Evolutionary conservation across 1,284 basidiomycete species (phyloP).

Genomic region (Tilletia indica): DNA sequence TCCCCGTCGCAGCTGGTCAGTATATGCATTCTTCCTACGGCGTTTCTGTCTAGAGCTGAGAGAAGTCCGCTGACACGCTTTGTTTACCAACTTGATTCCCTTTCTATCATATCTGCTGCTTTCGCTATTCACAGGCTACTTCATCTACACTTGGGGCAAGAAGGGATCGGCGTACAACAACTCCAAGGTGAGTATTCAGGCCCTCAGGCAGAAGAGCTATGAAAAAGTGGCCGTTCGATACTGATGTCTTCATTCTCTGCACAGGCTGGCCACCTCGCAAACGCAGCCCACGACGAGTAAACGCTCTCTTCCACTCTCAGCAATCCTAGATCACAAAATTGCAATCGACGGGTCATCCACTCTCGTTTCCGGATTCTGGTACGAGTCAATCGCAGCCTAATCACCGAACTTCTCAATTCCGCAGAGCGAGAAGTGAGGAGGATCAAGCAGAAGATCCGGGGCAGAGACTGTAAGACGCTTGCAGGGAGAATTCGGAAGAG

Average conservation of each 20-base stretch:
- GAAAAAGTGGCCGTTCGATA: not conserved
- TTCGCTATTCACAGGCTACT: constrained; percentile 35
- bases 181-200: constrained; percentile 40
- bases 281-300: constrained; percentile 40
- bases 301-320: not conserved
- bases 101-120: not conserved
- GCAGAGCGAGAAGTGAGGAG: no score
- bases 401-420: no score
- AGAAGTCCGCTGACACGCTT: not conserved
- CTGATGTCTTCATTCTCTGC: not conserved
- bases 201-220: no score
- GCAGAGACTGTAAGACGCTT: no score
- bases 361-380: no score
- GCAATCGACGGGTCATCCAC: not conserved
- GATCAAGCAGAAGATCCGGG: no score
- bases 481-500: no score
- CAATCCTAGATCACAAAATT: constrained; percentile 6
- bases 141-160: constrained; percentile 52
- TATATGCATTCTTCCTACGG: constrained; percentile 2
- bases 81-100: not conserved
- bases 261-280: constrained; percentile 41
- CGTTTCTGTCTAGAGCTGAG: not conserved
- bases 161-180: constrained; percentile 51
- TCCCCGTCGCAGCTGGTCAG: constrained; percentile 49
- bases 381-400: no score